Evolutionary conservation across 768 basidiomycete genomes (phyloP).

Genomic region (Tulasnella calospora): DNA sequence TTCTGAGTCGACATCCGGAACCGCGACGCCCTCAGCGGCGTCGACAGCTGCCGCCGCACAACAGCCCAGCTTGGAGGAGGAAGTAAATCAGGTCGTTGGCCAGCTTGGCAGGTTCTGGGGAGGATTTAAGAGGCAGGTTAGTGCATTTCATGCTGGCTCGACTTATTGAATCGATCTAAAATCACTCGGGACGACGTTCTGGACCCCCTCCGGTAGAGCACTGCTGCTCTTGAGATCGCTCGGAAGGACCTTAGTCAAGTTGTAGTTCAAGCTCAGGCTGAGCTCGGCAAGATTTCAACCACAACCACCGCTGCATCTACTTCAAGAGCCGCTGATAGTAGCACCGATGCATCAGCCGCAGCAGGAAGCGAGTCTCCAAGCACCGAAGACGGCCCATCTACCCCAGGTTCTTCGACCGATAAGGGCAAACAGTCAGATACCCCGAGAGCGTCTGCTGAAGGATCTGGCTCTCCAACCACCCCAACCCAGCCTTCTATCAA

Average conservation of each 20-base stretch:
- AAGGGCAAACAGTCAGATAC: conserved; percentile 23
- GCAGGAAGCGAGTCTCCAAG: conserved; percentile 32
- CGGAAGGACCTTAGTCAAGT: conserved; percentile 64
- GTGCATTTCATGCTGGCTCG: conserved; percentile 30
- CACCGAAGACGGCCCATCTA: conserved; percentile 29
- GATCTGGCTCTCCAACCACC: conserved; percentile 19
- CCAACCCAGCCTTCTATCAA: conserved; percentile 34
- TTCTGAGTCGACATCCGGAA: conserved; percentile 37
- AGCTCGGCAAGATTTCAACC: conserved; percentile 58
- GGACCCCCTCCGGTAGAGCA: conserved; percentile 49
- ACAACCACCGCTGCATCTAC: conserved; percentile 28
- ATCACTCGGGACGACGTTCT: neutral
- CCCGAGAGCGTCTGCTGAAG: neutral
- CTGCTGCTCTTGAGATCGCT: conserved; percentile 60
- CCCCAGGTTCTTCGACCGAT: conserved; percentile 31
- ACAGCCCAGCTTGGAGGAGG: conserved; percentile 67
- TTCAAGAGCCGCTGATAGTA: conserved; percentile 26
- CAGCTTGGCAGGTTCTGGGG: conserved; percentile 86
- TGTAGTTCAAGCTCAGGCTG: conserved; percentile 74
- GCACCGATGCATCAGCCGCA: conserved; percentile 27
- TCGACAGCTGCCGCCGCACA: conserved; percentile 37
- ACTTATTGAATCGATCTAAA: neutral
- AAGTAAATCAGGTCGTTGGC: conserved; percentile 85
- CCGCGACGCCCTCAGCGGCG: conserved; percentile 16
- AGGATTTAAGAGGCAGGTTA: conserved; percentile 81